Evolutionary conservation across 2,329 filamentous ascomycete species (phyloP).

Genomic region (Trichoderma atroviride): DNA sequence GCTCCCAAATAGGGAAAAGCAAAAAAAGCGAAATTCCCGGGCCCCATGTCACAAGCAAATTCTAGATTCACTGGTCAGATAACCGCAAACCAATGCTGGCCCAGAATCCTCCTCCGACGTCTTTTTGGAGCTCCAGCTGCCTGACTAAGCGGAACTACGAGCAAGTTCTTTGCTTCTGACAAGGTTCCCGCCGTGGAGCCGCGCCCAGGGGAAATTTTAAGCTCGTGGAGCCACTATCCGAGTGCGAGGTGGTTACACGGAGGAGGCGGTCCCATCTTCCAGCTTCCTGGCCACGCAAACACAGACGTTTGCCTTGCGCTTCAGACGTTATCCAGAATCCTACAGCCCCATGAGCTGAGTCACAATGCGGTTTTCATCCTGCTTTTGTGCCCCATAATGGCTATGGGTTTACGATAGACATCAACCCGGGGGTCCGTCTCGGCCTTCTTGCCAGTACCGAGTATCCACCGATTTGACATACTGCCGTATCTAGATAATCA

Average conservation of each 20-base stretch:
- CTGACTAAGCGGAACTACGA: slow-evolving; percentile 21
- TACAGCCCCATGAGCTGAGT: slow-evolving; percentile 2
- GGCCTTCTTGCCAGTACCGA: slow-evolving; percentile 19
- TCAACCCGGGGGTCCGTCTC: slow-evolving; percentile 13
- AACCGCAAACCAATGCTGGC: not conserved
- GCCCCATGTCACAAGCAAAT: not conserved
- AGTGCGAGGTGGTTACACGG: slow-evolving; percentile 11
- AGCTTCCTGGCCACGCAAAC: slow-evolving; percentile 8
- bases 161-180: not conserved
- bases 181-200: not conserved
- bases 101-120: not conserved
- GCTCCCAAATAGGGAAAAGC: not conserved
- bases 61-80: not conserved
- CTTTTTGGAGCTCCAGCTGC: not conserved
- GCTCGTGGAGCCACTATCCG: slow-evolving; percentile 20
- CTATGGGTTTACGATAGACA: not conserved
- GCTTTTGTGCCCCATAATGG: slow-evolving; percentile 12
- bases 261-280: not conserved
- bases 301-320: not conserved
- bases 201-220: slow-evolving; percentile 23
- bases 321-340: slow-evolving; percentile 9
- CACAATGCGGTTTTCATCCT: not conserved
- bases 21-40: not conserved
- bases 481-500: not conserved
- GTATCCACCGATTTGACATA: slow-evolving; percentile 16